These are phyloP conservation scores for Fusarium sp. DNA, from an alignment of 2,329 filamentous ascomycete species.

Conservation along the genomic window DNA sequence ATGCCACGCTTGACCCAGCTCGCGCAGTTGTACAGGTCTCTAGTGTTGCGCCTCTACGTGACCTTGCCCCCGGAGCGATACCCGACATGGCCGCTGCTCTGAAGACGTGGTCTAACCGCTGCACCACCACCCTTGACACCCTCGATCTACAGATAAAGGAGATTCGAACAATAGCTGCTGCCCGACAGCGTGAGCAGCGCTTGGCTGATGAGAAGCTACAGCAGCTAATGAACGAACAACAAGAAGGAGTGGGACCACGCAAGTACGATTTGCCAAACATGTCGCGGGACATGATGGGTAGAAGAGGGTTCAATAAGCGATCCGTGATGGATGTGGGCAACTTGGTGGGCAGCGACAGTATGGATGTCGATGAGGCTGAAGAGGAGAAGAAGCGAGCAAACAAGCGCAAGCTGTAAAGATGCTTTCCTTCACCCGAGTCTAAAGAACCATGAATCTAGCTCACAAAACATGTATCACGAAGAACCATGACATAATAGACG, in stretches of 20 bases:
- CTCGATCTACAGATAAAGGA: conserved; percentile 80
- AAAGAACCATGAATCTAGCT: background rate
- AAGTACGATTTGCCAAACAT: conserved; percentile 42
- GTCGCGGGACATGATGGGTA: conserved; percentile 43
- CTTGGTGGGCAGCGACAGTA: conserved; percentile 61
- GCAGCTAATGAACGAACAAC: conserved; percentile 61
- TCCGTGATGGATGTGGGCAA: conserved; percentile 59
- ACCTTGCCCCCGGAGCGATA: conserved; percentile 81
- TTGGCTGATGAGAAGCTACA: conserved; percentile 63
- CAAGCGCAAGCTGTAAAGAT: conserved; percentile 64
- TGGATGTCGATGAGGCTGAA: conserved; percentile 68
- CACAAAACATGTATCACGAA: conserved; percentile 45
- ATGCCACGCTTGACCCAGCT: conserved; percentile 85
- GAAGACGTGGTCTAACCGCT: conserved; percentile 81
- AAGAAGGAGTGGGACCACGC: conserved; percentile 54
- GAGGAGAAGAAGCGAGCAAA: conserved; percentile 64
- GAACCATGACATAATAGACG: conserved; percentile 47
- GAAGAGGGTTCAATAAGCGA: conserved; percentile 50
- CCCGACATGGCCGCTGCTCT: conserved; percentile 76
- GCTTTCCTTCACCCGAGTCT: background rate
- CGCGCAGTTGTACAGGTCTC: conserved; percentile 80
- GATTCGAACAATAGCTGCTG: conserved; percentile 70
- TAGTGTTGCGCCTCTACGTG: conserved; percentile 86
- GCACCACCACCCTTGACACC: conserved; percentile 76
- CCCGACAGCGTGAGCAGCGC: conserved; percentile 63